phyloP scores from a whole-genome alignment of 768 basidiomycete genomes.

The Gymnopilus junonius region DNA sequence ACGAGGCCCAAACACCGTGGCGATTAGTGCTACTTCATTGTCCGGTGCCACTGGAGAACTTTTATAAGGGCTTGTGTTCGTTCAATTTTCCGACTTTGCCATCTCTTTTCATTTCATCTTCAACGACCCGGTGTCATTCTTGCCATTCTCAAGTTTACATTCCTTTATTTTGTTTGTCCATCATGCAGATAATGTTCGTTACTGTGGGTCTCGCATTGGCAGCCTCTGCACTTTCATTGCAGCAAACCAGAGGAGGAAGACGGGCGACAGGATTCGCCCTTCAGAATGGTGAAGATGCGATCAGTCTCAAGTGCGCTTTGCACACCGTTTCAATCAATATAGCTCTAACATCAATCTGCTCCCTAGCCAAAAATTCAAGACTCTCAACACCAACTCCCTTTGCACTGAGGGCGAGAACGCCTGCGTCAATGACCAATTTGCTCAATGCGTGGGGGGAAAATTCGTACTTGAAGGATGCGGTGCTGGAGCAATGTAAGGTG shows the following conservation, averaged over 20 bases:
- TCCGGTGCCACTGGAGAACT: not conserved
- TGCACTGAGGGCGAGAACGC: slow-evolving; percentile 47
- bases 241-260: slow-evolving; percentile 21
- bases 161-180: slow-evolving; percentile 18
- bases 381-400: slow-evolving; percentile 34
- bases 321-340: not conserved
- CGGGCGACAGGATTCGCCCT: slow-evolving; percentile 36
- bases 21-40: not conserved
- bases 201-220: slow-evolving; percentile 35
- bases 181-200: slow-evolving; percentile 43
- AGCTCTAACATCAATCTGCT: not conserved
- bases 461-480: slow-evolving; percentile 41
- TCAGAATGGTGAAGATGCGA: slow-evolving; percentile 46
- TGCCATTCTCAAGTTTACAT: slow-evolving; percentile 2
- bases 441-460: slow-evolving; percentile 58
- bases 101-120: not conserved
- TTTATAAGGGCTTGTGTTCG: not conserved
- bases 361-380: slow-evolving; percentile 38
- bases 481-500: slow-evolving; percentile 39
- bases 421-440: slow-evolving; percentile 53
- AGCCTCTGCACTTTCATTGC: slow-evolving; percentile 39
- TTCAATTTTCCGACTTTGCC: not conserved
- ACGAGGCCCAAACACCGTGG: not conserved
- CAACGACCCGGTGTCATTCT: slow-evolving; percentile 21
- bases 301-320: slow-evolving; percentile 42